Conservation (phyloP, 768 basidiomycete genomes). For the Cytidiella melzeri region DNA sequence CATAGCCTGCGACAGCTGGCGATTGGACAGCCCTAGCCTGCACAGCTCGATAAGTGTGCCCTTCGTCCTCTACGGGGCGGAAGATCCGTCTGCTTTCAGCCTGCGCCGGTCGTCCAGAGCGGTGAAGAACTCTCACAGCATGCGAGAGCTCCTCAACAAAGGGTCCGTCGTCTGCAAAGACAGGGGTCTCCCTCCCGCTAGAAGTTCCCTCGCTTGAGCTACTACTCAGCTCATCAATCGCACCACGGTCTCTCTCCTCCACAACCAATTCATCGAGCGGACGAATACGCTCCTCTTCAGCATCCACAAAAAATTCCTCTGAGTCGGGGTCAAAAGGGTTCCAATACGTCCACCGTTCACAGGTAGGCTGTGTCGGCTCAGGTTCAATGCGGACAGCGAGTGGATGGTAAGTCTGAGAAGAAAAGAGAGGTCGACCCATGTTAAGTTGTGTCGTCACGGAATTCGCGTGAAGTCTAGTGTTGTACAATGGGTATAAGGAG, state of each 20-base stretch:
- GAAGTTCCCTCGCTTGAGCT: slow-evolving; percentile 35
- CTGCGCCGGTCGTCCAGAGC: not conserved
- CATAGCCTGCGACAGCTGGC: not conserved
- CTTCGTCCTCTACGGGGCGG: slow-evolving; percentile 1
- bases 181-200: slow-evolving; percentile 44
- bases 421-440: slow-evolving; percentile 20
- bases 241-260: too few species aligned
- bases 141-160: slow-evolving; percentile 18
- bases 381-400: slow-evolving; percentile 11
- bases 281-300: slow-evolving; percentile 55
- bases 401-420: slow-evolving; percentile 8
- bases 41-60: slow-evolving; percentile 5
- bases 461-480: not conserved
- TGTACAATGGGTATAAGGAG: slow-evolving; percentile 10
- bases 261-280: slow-evolving; percentile 5
- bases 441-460: not conserved
- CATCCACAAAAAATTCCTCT: slow-evolving; percentile 68
- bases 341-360: slow-evolving; percentile 56
- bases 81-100: not conserved
- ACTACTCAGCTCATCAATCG: slow-evolving; percentile 5
- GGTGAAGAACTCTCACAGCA: not conserved
- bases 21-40: not conserved
- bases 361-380: slow-evolving; percentile 16
- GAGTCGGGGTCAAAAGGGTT: slow-evolving; percentile 77
- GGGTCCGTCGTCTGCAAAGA: slow-evolving; percentile 39